Base-by-base conservation (phyloP, 495 filamentous ascomycete genomes). In the Hamigera avellanea region DNA sequence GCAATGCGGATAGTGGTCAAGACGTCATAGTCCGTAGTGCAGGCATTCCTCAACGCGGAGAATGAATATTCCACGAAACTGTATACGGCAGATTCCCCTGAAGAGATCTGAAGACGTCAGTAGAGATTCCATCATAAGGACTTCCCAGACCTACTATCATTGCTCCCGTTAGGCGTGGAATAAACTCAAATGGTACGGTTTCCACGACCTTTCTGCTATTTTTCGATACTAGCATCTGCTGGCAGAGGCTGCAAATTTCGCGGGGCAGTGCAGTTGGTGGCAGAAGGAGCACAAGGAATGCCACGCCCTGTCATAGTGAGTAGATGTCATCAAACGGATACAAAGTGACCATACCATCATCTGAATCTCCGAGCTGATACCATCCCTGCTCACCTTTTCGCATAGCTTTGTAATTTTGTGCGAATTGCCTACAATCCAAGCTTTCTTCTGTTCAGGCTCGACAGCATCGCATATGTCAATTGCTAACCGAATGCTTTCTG, bases 401-500 rank as follows among this genome's bases (percentile, higher is more conserved):
- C 62, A 56, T 13, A 78, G 41, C 39, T 76, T 80, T 5, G 57
- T 51, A 30, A 70, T 56, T 32, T 67, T 68, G 1, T 53, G 31
- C 5, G 35, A 33, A 36, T 68, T 72, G 7, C 41, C 46, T 5
- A 52, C 44, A 14, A 68, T 50, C 73, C 75, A 80, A 8, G 36
- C 29, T 6, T 56, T 27, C 26, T 57, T 67, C 23, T 65, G 53
- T 1, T 54, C 45, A 1, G 41, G 29, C 8, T 71, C 57, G 33
- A 78, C 52, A 14, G 55, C 54, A 21, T 61, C 51, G 13, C 69
- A 51, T 28, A 74, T 68, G 5, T 56, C 53, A 30, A 62, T 67
- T 0, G 69, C 72, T 13, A 79, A 54, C 6, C 52, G 48, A 32
- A 79, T 59, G 14, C 62, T 62, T 39, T 75, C 61, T 15, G 61